Evolutionary conservation across 2,329 filamentous ascomycete genomes (phyloP).

Genomic region (Colletotrichum sp.): DNA sequence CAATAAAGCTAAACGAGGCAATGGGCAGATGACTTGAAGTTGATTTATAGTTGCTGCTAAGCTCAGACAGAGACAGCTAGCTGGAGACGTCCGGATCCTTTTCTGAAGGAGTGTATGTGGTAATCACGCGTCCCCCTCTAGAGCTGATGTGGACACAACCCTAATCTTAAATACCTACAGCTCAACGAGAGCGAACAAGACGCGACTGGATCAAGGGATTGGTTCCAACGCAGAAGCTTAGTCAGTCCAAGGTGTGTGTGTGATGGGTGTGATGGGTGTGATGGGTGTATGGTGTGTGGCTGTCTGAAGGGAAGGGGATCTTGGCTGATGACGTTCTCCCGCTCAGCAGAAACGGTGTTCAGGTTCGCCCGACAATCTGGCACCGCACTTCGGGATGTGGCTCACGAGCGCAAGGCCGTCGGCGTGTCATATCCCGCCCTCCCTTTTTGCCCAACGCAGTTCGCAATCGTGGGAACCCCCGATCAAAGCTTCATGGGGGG

Average conservation of each 20-base stretch:
- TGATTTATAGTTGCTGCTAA: background rate
- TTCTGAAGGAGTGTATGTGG: background rate
- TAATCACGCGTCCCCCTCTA: background rate
- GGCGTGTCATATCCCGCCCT: background rate
- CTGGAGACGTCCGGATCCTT: background rate
- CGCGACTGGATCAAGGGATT: background rate
- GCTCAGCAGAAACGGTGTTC: background rate
- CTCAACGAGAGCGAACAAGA: background rate
- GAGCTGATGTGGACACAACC: background rate
- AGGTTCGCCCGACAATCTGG: conserved; percentile 1
- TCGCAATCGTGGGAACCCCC: background rate
- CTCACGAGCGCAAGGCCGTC: background rate
- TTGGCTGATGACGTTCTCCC: background rate
- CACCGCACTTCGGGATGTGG: background rate
- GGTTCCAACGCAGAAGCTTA: background rate
- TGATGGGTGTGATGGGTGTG: background rate
- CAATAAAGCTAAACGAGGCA: background rate
- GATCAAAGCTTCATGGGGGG: background rate
- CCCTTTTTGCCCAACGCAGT: background rate
- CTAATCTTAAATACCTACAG: conserved; percentile 14
- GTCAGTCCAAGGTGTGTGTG: background rate
- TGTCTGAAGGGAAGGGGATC: background rate
- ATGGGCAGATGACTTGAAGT: background rate
- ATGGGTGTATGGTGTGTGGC: background rate
- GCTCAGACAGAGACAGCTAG: background rate